phyloP scores from a whole-genome alignment of 192 early-diverging fungal species.

The Radiomyces spectabilis region DNA sequence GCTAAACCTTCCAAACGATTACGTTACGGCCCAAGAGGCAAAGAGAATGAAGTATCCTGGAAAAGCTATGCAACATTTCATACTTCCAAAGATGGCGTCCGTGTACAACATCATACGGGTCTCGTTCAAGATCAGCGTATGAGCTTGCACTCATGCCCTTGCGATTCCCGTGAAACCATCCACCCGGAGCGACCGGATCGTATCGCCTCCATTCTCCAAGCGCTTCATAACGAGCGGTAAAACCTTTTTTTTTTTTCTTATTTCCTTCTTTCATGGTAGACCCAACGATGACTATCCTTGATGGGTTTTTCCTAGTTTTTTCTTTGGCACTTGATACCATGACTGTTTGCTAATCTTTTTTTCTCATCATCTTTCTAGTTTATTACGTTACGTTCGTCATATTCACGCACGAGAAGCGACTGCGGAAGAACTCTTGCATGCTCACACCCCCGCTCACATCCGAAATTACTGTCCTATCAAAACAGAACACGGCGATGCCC shows the following conservation, averaged over 20 bases:
- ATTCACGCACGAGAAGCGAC: conserved; percentile 41
- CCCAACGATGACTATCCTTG: neutral
- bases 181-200: conserved; percentile 49
- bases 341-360: neutral
- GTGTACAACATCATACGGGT: conserved; percentile 36
- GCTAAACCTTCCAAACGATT: conserved; percentile 5
- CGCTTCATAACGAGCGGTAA: conserved; percentile 36
- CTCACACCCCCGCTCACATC: conserved; percentile 40
- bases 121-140: conserved; percentile 39
- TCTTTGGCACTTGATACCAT: neutral
- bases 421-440: conserved; percentile 33
- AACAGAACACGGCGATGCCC: too few species aligned
- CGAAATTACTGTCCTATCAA: conserved; percentile 28
- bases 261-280: neutral
- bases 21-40: conserved; percentile 35
- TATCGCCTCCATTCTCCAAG: conserved; percentile 34
- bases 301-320: neutral
- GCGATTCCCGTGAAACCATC: conserved; percentile 33
- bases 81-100: conserved; percentile 25
- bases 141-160: conserved; percentile 41
- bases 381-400: conserved; percentile 39
- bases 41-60: conserved; percentile 35
- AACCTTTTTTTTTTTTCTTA: neutral
- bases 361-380: conserved; percentile 2
- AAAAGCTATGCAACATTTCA: conserved; percentile 39